Evolutionary conservation across 805 yeast species (phyloP), one percentile per base, ranked within the genome.

Genomic region (Saccharomycodes ludwigii): DNA sequence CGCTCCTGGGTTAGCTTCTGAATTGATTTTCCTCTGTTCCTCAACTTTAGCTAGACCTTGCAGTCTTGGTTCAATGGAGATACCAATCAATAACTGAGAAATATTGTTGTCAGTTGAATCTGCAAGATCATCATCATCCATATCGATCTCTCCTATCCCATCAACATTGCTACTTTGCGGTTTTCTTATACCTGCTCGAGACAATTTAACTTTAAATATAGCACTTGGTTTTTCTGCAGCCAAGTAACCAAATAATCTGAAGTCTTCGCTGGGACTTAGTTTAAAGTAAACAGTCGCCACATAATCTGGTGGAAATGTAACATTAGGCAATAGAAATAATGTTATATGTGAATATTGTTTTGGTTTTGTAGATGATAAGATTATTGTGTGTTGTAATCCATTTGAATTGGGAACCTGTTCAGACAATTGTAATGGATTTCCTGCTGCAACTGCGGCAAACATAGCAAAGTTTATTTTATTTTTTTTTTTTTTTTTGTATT

Each of bases 211-310:
- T 47, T 77, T 79, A 62, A 81, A 91, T 3, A 91, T 91, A 0
- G 96, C 95, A 36, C 94, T 81, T 22, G 93, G 97, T 50, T 88
- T 91, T 22, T 55, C 58, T 1, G 65, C 56, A 27, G 69, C 67
- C 18, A 79, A 47, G 9, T 74, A 74, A 3, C 88, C 88, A 34
- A 78, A 63, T 10, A 82, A 59, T 40, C 68, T 69, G 54, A 78
- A 81, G 19, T 77, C 65, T 34, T 59, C 61, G 9, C 44, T 42
- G 2, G 64, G 63, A 10, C 86, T 85, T 32, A 86, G 58, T 50
- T 88, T 95, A 56, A 84, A 88, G 54, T 79, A 91, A 2, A 91
- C 82, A 25, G 88, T 65, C 1, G 96, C 97, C 1, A 88, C 73
- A 43, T 64, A 78, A 29, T 68, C 68, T 1, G 71, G 68, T 34